Conservation (phyloP, 331 rosid genomes). For the Dryas integrifolia region DNA sequence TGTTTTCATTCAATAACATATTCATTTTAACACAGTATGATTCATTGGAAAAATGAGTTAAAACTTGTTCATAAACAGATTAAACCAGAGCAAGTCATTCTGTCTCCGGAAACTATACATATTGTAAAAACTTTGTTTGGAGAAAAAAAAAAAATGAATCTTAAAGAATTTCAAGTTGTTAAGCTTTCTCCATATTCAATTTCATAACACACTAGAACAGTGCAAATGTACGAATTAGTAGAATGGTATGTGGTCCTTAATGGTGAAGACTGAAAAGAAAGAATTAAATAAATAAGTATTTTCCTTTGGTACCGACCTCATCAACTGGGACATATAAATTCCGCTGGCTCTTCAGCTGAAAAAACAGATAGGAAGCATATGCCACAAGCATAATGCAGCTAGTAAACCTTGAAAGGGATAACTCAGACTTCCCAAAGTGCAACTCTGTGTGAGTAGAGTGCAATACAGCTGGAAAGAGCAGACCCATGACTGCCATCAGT, state of each 20-base stretch:
- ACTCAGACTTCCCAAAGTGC: constrained; percentile 47
- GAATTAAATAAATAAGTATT: neutral
- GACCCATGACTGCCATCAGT: constrained; percentile 56
- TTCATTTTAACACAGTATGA: neutral
- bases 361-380: constrained; percentile 43
- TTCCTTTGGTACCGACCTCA: constrained; percentile 32
- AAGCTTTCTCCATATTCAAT: neutral
- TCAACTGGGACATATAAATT: constrained; percentile 38
- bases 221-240: neutral
- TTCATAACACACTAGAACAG: neutral
- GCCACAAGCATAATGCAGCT: constrained; percentile 56
- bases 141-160: neutral
- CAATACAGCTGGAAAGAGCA: constrained; percentile 48
- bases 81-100: neutral
- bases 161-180: neutral
- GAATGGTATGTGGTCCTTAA: neutral
- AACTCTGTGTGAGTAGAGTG: constrained; percentile 47
- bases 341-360: constrained; percentile 41
- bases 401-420: constrained; percentile 51
- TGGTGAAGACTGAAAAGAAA: constrained; percentile 1
- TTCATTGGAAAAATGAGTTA: neutral
- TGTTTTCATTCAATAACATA: neutral
- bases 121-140: neutral
- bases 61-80: neutral
- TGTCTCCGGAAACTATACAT: neutral